These are phyloP conservation scores for Symbiotaphrina buchneri DNA, from an alignment of 495 filamentous ascomycete genomes.

Conservation along the genomic window DNA sequence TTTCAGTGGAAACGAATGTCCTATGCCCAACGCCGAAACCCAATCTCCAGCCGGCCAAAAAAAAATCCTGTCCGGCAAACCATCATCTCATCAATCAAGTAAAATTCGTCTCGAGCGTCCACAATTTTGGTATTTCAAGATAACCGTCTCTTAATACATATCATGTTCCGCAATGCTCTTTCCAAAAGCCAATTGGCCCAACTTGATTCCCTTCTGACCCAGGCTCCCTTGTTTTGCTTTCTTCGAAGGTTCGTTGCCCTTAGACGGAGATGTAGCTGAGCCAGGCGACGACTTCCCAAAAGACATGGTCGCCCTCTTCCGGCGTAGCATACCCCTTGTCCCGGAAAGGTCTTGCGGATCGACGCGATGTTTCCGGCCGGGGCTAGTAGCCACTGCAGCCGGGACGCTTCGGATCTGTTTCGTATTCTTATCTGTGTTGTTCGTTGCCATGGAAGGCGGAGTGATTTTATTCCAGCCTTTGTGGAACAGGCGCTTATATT, in stretches of 20 bases:
- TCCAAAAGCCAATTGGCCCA: neutral
- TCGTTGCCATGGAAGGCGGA: neutral
- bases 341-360: neutral
- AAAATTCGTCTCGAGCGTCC: too few species aligned
- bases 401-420: neutral
- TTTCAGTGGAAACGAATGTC: too few species aligned
- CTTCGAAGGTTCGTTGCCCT: neutral
- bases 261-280: neutral
- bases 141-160: too few species aligned
- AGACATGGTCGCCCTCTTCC: neutral
- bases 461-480: neutral
- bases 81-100: too few species aligned
- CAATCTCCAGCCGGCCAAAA: too few species aligned
- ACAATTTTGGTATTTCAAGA: too few species aligned
- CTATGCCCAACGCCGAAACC: too few species aligned
- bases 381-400: neutral
- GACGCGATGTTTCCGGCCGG: neutral
- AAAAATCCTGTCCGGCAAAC: too few species aligned
- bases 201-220: neutral
- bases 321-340: slow-evolving; percentile 2
- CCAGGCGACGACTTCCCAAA: neutral
- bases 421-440: neutral
- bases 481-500: neutral
- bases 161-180: too few species aligned
- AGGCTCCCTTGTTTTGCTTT: too few species aligned